Percentiles rank a stretch among this genome's conserved stretches.
Evolutionary conservation across 192 early-diverging fungal species (phyloP).

Genomic region (Kappamyces sp.): DNA sequence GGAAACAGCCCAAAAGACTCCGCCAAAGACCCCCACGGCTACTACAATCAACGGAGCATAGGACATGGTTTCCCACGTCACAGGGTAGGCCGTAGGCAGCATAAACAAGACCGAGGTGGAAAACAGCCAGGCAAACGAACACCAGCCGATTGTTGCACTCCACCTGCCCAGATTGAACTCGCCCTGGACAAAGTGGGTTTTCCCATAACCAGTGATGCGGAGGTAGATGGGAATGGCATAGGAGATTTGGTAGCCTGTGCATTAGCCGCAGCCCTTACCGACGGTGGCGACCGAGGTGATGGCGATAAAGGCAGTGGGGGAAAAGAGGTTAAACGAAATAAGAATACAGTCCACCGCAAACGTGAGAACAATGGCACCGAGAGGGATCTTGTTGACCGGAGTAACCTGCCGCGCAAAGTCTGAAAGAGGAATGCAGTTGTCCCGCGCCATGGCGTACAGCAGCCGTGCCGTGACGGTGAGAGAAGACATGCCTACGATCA

Average conservation of each 20-base stretch:
- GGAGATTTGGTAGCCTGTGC: constrained; percentile 20
- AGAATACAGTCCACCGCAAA: constrained; percentile 14
- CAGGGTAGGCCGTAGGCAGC: constrained; percentile 26
- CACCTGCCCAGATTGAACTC: constrained; percentile 29
- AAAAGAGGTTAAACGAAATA: constrained; percentile 10
- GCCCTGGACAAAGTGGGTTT: constrained; percentile 13
- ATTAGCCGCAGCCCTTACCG: background rate
- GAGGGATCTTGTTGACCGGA: constrained; percentile 22
- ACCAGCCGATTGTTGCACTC: constrained; percentile 16
- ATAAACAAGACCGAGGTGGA: constrained; percentile 28
- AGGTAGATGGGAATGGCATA: constrained; percentile 32
- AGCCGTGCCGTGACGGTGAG: constrained; percentile 23
- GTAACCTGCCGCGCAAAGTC: constrained; percentile 17
- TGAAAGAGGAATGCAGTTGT: constrained; percentile 30
- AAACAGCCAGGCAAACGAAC: constrained; percentile 28
- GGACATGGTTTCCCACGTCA: constrained; percentile 31
- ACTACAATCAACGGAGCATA: constrained; percentile 30
- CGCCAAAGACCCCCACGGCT: constrained; percentile 15
- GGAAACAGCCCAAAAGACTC: constrained; percentile 11
- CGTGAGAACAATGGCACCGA: constrained; percentile 21
- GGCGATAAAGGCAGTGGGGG: constrained; percentile 27
- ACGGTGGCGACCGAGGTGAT: constrained; percentile 34
- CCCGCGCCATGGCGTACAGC: constrained; percentile 35
- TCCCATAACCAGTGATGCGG: constrained; percentile 19
- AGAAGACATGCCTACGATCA: constrained; percentile 16